Percentiles rank a stretch among this genome's conserved stretches.
Evolutionary conservation across 1,284 basidiomycete species (phyloP).

Genomic region (Inonotus obliquus): DNA sequence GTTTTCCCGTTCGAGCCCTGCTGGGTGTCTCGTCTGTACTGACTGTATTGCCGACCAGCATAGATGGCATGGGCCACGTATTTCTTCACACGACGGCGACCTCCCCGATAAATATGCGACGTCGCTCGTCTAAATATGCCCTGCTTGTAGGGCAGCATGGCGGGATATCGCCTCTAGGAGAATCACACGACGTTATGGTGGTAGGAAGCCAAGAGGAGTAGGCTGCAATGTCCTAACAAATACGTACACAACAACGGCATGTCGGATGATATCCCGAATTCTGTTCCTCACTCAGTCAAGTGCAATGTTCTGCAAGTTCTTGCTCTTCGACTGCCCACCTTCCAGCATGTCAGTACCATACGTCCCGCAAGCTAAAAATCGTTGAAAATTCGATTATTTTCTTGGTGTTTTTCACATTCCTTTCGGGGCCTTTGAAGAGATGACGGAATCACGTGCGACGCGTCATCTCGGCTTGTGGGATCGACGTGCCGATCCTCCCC

Average conservation of each 20-base stretch:
- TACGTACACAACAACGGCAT: not conserved
- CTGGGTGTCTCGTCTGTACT: constrained; percentile 13
- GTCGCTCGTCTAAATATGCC: constrained; percentile 13
- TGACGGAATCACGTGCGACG: too few relatives aligned
- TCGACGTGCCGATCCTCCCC: not conserved
- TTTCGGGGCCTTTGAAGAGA: too few relatives aligned
- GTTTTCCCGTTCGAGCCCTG: not conserved
- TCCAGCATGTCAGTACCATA: not conserved
- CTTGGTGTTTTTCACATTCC: too few relatives aligned
- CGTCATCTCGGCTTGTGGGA: too few relatives aligned
- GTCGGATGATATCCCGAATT: not conserved
- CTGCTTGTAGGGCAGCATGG: constrained; percentile 15
- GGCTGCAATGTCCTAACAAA: not conserved
- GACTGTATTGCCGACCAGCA: constrained; percentile 18
- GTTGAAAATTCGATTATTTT: too few relatives aligned
- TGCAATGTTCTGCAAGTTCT: not conserved
- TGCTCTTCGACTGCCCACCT: too few relatives aligned
- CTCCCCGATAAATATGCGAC: constrained; percentile 16
- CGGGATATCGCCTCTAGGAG: not conserved
- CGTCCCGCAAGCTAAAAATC: too few relatives aligned
- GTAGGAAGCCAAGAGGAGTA: not conserved
- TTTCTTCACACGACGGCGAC: constrained; percentile 17
- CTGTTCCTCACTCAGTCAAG: too few relatives aligned
- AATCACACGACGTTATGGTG: not conserved
- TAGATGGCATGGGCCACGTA: constrained; percentile 18